Percentiles rank a stretch among this genome's conserved stretches.
Evolutionary conservation across 2,329 filamentous ascomycete species (phyloP).

Genomic region (Aspergillus pseudoglaucus): DNA sequence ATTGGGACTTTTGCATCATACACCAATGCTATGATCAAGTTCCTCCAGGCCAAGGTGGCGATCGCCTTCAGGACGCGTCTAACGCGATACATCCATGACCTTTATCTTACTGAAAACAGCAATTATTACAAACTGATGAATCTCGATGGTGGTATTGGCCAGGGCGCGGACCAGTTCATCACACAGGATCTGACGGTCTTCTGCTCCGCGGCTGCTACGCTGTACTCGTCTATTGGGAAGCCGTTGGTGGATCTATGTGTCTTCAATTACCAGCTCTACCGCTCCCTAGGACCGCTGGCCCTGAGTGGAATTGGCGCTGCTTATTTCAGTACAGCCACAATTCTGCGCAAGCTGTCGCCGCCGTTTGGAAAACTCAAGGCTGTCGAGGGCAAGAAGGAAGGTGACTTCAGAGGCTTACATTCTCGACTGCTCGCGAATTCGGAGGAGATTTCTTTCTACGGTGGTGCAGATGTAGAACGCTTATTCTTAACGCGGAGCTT

Average conservation of each 20-base stretch:
- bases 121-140: constrained; percentile 96
- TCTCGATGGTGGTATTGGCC: constrained; percentile 83
- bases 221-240: constrained; percentile 97
- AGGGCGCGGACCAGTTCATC: constrained; percentile 92
- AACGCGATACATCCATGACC: constrained; percentile 92
- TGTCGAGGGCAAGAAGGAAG: constrained; percentile 89
- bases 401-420: constrained; percentile 87
- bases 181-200: constrained; percentile 95
- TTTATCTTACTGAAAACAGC: constrained; percentile 89
- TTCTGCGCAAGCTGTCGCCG: constrained; percentile 80
- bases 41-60: constrained; percentile 92
- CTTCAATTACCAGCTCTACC: constrained; percentile 96
- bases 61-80: constrained; percentile 94
- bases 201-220: constrained; percentile 80
- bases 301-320: constrained; percentile 81
- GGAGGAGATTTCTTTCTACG: constrained; percentile 96
- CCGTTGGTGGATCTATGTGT: constrained; percentile 94
- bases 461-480: constrained; percentile 90
- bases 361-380: constrained; percentile 97
- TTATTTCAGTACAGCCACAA: constrained; percentile 88
- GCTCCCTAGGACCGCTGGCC: constrained; percentile 80
- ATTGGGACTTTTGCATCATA: constrained; percentile 91
- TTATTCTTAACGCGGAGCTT: constrained; percentile 88
- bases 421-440: constrained; percentile 91
- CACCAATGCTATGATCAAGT: constrained; percentile 99